A percentile compares a stretch with the other conserved stretches of the same genome.
Conservation (phyloP, 768 basidiomycete genomes). For the Leccinum boreale region DNA sequence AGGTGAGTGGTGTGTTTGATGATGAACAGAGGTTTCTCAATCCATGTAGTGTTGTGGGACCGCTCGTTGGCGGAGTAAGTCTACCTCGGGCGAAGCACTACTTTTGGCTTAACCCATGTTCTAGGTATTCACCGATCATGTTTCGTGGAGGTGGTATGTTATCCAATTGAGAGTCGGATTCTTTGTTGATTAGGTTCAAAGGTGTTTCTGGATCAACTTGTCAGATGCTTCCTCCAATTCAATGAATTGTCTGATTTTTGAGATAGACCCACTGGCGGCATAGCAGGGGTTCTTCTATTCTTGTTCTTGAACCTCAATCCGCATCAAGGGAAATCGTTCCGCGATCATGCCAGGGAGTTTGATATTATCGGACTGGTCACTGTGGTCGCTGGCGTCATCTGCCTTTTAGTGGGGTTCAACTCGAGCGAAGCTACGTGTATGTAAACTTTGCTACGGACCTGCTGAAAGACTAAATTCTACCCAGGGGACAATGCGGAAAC, state of each 20-base stretch:
- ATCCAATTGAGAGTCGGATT: not conserved
- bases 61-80: conserved; percentile 38
- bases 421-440: conserved; percentile 33
- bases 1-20: conserved; percentile 20
- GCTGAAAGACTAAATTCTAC: not conserved
- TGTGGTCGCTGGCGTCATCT: conserved; percentile 34
- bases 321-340: conserved; percentile 30
- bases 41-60: conserved; percentile 37
- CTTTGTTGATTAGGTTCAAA: conserved; percentile 10
- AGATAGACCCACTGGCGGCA: conserved; percentile 35
- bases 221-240: conserved; percentile 9
- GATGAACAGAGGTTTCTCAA: not conserved
- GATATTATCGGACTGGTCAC: conserved; percentile 39
- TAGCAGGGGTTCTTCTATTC: conserved; percentile 31
- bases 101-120: not conserved
- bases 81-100: not conserved
- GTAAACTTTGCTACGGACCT: not conserved
- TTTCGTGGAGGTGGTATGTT: conserved; percentile 40
- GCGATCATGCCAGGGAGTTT: conserved; percentile 33
- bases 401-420: conserved; percentile 39
- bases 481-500: conserved; percentile 32
- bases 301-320: conserved; percentile 36
- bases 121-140: conserved; percentile 34
- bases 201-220: conserved; percentile 38
- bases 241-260: not conserved